Evolutionary conservation across 139 green algal genomes (phyloP), one percentile per base, ranked within the genome.

Genomic region (Closterium sp.): DNA sequence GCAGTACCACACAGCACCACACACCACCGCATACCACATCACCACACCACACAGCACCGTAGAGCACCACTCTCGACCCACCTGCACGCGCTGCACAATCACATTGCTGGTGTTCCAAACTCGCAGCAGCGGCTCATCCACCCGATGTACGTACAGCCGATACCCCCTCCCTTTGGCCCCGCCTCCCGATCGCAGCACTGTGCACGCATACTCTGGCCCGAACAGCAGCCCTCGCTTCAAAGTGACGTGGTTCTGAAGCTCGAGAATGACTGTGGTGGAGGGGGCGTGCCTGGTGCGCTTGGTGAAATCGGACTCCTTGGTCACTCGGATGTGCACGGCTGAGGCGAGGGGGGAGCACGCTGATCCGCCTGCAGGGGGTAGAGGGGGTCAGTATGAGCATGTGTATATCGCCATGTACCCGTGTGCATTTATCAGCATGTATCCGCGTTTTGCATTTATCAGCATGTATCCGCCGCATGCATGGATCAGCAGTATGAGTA

Each of bases 231-330:
- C 31, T 24, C 28, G 28, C 10, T 19, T 29, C 28, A 90, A 19
- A 34, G 87, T 90, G n/a, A 90, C 9, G 87, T 90, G 17, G 87
- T 4, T 90, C 6, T 70, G 87, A n/a, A 90, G n/a, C 87, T 62
- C 87, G 10, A 90, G 87, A 19, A 42, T 29, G 7, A 90, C 87
- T 0, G 87, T 90, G 27, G 42, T 45, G 87, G 28, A 29, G 17
- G 31, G 31, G 31, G 30, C 7, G 87, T 73, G n/a, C 1, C 30
- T n/a, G 9, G 2, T 90, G 13, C 87, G 87, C 28, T 28, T 34
- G 13, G 19, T 17, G 30, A 90, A 62, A 28, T 90, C 87, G n/a
- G 87, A 31, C 45, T 29, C 87, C 13, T 19, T 62, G 31, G n/a
- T 62, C 0, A 90, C 87, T 7, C 19, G 30, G 87, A 90, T 90